Base-by-base conservation (phyloP, 2,329 filamentous ascomycete species). In the Epichloe coenophiala region DNA sequence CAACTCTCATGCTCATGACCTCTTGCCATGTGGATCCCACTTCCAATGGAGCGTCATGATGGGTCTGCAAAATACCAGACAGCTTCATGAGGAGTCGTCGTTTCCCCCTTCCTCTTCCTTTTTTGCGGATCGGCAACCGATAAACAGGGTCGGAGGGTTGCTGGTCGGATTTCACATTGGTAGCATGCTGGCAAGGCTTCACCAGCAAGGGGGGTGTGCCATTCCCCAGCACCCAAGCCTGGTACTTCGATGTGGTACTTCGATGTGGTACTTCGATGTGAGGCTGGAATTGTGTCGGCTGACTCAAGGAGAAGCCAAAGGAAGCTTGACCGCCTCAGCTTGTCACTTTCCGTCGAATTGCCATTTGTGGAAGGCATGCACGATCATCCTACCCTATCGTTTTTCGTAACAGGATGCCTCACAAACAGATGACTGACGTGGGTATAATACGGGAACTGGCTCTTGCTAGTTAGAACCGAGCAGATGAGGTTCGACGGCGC, bases 361-460 rank as follows among this genome's bases (percentile, higher is more conserved):
- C 48, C 41, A 13, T 38, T 49, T 49, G 40, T 45, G 48, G 41
- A 45, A 49, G 41, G 35, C 35, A 21, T 35, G 33, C 41, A 49
- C 41, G 21, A 45, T 45, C n/a, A 19, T 42, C 13, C 33, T 36
- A 19, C 31, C 39, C 31, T 36, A 17, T 23, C 27, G 13, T 38
- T 27, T 27, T 21, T 47, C 21, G 7, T 36, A 31, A 39, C 19
- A 23, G 27, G 35, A 21, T n/a, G 23, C 19, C 39, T 41, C 11
- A 12, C 39, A 41, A 41, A 41, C 39, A 41, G n/a, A 12, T 41
- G 39, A 31, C 8, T 31, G 27, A 31, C 27, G 23, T 23, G 23
- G 23, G 23, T 6, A 23, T 23, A 23, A 17, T 17, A 17, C 23
- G 23, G 23, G 23, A 23, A 23, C 23, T 23, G 23, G 23, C 23